These are phyloP conservation scores for Osmozyma mogii DNA, from an alignment of 805 yeast genomes.

Conservation along the genomic window DNA sequence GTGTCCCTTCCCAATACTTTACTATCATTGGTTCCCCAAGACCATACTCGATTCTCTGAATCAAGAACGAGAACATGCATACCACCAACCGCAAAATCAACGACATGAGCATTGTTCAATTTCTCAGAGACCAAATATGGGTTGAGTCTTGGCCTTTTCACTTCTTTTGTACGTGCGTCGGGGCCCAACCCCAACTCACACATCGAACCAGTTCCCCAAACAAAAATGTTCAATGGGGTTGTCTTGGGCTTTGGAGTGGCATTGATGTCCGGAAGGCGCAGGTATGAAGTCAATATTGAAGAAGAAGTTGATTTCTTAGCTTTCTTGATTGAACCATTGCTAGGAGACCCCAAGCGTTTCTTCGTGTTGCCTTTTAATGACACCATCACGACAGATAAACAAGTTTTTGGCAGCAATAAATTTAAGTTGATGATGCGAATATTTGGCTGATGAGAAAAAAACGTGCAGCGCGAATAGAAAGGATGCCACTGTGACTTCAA, in stretches of 20 bases:
- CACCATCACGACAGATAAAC: no score
- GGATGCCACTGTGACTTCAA: no score
- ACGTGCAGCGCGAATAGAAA: no score
- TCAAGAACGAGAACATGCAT: conserved; percentile 89
- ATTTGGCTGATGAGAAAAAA: no score
- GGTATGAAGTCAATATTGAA: conserved; percentile 41
- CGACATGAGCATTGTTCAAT: conserved; percentile 50
- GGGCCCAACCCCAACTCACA: conserved; percentile 98
- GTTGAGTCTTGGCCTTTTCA: conserved; percentile 90
- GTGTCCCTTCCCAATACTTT: conserved; percentile 88
- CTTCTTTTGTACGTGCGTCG: conserved; percentile 81
- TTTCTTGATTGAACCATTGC: no score
- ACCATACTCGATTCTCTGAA: conserved; percentile 73
- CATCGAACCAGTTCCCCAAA: conserved; percentile 96
- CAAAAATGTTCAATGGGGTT: conserved; percentile 65
- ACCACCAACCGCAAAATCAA: conserved; percentile 91
- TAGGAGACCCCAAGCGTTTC: no score
- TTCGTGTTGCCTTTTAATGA: no score
- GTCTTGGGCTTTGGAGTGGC: conserved; percentile 28
- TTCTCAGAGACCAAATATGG: conserved; percentile 56
- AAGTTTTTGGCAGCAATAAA: no score
- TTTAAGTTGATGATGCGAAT: no score
- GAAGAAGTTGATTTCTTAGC: conserved; percentile 32
- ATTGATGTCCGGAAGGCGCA: conserved; percentile 40
- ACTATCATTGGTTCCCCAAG: conserved; percentile 97